Conservation (phyloP, 1,284 basidiomycete species). For the Ustilago lituana region DNA sequence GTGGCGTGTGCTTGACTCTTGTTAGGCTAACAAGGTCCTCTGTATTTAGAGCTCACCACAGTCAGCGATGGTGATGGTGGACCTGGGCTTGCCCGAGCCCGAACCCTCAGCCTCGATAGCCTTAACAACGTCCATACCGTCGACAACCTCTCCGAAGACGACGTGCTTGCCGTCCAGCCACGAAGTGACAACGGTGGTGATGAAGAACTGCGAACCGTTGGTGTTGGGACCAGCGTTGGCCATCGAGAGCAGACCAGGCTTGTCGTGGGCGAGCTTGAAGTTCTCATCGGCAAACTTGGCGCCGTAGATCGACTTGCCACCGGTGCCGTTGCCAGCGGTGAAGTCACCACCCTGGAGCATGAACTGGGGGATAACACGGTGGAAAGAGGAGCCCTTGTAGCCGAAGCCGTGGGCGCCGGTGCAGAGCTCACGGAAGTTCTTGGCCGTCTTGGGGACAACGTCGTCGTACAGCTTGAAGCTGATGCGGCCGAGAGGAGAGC, state of each 20-base stretch:
- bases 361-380: conserved; percentile 74
- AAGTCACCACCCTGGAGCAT: conserved; percentile 70
- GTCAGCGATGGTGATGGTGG: conserved; percentile 63
- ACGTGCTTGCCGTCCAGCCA: conserved; percentile 93
- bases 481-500: conserved; percentile 64
- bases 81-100: conserved; percentile 57
- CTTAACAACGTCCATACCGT: conserved; percentile 65
- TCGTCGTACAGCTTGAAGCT: conserved; percentile 64
- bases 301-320: conserved; percentile 67
- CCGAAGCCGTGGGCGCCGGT: conserved; percentile 75
- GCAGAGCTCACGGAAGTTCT: conserved; percentile 65
- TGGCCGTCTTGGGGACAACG: conserved; percentile 63
- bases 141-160: conserved; percentile 83
- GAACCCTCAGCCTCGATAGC: conserved; percentile 62
- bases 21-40: no score
- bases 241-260: conserved; percentile 60
- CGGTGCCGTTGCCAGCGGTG: conserved; percentile 65
- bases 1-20: no score
- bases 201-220: conserved; percentile 67
- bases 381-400: conserved; percentile 78
- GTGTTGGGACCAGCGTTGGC: conserved; percentile 70
- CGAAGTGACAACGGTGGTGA: conserved; percentile 66
- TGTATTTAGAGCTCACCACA: conserved; percentile 62
- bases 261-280: conserved; percentile 62
- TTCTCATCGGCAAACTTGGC: conserved; percentile 60